Evolutionary conservation across 306 rosid species (phyloP).

Genomic region (Malus fusca): DNA sequence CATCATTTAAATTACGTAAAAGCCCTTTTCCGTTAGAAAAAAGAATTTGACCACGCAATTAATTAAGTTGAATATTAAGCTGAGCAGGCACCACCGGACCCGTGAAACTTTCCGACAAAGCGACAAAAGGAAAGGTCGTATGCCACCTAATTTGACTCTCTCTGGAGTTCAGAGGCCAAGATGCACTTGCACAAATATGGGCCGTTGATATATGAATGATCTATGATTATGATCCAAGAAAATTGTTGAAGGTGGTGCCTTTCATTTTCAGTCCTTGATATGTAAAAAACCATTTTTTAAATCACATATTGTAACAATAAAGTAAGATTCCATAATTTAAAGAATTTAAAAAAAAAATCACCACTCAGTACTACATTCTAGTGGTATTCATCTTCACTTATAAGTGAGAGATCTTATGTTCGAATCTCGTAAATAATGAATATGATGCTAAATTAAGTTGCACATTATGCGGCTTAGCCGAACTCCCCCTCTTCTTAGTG

Average conservation of each 20-base stretch:
- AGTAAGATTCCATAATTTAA: too few relatives aligned
- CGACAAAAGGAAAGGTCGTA: not conserved
- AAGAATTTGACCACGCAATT: not conserved
- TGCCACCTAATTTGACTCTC: not conserved
- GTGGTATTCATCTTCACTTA: too few relatives aligned
- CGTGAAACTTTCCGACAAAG: not conserved
- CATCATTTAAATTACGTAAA: not conserved
- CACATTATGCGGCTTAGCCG: fast-evolving
- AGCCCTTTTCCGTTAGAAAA: not conserved
- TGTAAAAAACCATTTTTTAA: too few relatives aligned
- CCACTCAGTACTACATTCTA: fast-evolving
- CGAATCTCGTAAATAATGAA: too few relatives aligned
- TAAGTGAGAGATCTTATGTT: too few relatives aligned
- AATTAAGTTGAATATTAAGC: not conserved
- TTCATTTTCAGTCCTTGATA: not conserved
- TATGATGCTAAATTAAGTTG: too few relatives aligned
- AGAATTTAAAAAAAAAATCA: too few relatives aligned
- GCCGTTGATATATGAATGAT: not conserved
- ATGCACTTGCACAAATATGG: not conserved
- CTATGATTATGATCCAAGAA: not conserved
- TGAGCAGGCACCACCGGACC: not conserved
- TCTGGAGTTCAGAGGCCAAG: not conserved
- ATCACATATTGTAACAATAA: too few relatives aligned
- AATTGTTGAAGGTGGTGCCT: not conserved
- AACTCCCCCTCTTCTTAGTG: fast-evolving